phyloP scores from a whole-genome alignment of 345 rosid genomes.

The Triadica sebifera region DNA sequence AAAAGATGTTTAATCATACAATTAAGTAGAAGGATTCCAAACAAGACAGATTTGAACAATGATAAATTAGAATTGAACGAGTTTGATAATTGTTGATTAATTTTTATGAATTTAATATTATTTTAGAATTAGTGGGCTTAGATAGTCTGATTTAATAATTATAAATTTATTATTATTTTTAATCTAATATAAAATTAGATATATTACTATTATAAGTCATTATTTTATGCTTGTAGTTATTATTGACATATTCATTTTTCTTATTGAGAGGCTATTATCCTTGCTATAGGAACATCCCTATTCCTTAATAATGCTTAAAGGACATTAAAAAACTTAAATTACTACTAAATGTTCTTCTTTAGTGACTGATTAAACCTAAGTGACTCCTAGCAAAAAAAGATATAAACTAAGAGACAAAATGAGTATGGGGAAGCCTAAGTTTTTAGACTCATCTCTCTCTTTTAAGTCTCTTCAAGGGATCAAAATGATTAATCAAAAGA shows the following conservation, averaged over 20 bases:
- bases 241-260: no score
- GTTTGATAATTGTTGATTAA: no score
- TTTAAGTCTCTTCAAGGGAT: conserved; percentile 9
- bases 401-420: conserved; percentile 1
- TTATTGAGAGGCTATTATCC: conserved; percentile 7
- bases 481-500: no score
- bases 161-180: no score
- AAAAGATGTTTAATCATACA: conserved; percentile 27
- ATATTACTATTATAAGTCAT: no score
- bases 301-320: neutral
- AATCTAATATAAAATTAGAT: no score
- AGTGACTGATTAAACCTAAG: conserved; percentile 13
- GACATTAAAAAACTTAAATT: conserved; percentile 6
- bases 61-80: no score
- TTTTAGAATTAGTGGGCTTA: no score
- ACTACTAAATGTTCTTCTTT: conserved; percentile 5
- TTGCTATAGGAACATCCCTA: neutral
- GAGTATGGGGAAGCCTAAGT: neutral
- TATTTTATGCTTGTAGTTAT: no score
- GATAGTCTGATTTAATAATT: no score
- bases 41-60: conserved; percentile 18
- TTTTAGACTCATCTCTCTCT: no score
- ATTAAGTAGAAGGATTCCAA: conserved; percentile 10
- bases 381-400: conserved; percentile 22
- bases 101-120: no score